phyloP scores from a whole-genome alignment of 768 basidiomycete genomes.

The Lyophyllum atratum region DNA sequence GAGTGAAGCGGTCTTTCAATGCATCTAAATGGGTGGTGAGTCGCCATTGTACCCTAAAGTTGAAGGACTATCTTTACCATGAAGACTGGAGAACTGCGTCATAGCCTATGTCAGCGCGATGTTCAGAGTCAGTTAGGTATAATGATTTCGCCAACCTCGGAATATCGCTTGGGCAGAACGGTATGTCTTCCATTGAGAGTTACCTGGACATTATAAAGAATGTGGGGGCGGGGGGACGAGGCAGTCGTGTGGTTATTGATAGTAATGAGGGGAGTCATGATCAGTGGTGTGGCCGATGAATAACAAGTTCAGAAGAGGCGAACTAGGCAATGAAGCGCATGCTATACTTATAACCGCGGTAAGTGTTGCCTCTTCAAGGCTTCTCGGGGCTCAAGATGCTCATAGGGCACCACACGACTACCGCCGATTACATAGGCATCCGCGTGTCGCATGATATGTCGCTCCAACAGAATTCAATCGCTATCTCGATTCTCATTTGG shows the following conservation, averaged over 20 bases:
- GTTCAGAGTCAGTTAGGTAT: neutral
- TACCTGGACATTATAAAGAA: conserved; percentile 44
- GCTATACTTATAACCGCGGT: neutral
- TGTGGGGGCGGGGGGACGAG: conserved; percentile 48
- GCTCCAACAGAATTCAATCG: neutral
- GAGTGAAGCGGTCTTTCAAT: conserved; percentile 38
- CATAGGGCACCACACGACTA: neutral
- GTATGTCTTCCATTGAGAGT: conserved; percentile 30
- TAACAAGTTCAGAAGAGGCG: neutral
- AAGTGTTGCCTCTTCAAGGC: neutral
- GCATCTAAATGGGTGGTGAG: conserved; percentile 18
- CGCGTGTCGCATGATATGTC: neutral
- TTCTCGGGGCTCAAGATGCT: conserved; percentile 2
- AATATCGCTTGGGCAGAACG: conserved; percentile 38
- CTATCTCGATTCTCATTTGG: neutral
- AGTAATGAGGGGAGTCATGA: conserved; percentile 28
- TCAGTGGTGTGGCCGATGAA: neutral
- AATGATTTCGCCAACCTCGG: conserved; percentile 34
- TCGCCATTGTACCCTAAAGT: neutral
- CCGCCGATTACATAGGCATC: too few relatives aligned
- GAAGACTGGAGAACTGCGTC: conserved; percentile 40
- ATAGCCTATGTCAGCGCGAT: neutral
- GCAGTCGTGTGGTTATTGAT: conserved; percentile 47
- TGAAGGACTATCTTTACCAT: conserved; percentile 20
- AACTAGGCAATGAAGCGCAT: neutral